A percentile compares a stretch with the other conserved stretches of the same genome.
Evolutionary conservation across 345 rosid species (phyloP).

Genomic region (Populus tremula): DNA sequence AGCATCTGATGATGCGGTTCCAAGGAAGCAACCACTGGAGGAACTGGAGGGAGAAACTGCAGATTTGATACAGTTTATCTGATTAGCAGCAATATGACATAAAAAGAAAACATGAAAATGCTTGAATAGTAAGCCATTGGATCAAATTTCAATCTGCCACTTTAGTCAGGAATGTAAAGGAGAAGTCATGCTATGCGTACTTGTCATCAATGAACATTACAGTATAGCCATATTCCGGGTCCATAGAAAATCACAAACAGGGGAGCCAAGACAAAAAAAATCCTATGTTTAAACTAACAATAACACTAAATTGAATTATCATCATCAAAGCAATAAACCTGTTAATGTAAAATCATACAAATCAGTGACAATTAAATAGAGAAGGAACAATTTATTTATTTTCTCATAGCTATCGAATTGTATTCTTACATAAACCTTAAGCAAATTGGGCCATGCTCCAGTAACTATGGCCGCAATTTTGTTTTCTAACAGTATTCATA

Average conservation of each 20-base stretch:
- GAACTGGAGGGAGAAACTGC: slow-evolving; percentile 85
- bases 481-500: too few species aligned
- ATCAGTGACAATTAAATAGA: neutral
- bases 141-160: neutral
- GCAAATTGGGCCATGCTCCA: slow-evolving; percentile 5
- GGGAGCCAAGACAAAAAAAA: neutral
- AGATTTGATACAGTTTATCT: slow-evolving; percentile 1
- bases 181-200: neutral
- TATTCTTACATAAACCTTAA: slow-evolving; percentile 56
- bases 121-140: neutral
- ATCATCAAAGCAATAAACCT: neutral
- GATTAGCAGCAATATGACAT: neutral
- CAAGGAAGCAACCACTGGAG: slow-evolving; percentile 54
- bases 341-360: neutral
- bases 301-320: neutral
- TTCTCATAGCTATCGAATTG: slow-evolving; percentile 24
- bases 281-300: neutral
- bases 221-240: neutral
- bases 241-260: neutral
- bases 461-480: too few species aligned
- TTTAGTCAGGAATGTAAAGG: neutral
- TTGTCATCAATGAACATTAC: neutral
- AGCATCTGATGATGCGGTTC: slow-evolving; percentile 60
- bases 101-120: neutral
- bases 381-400: neutral